phyloP scores from a whole-genome alignment of 495 filamentous ascomycete species.

The Tuber aestivum region DNA sequence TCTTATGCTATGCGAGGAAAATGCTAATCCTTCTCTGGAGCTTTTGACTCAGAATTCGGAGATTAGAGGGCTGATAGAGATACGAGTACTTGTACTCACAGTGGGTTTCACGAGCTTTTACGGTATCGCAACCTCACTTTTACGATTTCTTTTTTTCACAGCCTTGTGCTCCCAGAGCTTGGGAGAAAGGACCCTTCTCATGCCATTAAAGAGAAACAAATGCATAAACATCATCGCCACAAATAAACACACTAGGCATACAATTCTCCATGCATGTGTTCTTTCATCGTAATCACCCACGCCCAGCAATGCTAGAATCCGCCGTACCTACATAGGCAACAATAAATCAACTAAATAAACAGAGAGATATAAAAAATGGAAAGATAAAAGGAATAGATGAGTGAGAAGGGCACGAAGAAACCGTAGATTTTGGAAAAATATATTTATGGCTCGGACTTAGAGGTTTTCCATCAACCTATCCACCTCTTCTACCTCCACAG shows the following conservation, averaged over 20 bases:
- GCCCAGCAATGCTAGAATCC: constrained; percentile 25
- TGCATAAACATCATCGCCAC: neutral
- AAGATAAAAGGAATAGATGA: constrained; percentile 6
- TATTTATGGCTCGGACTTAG: constrained; percentile 15
- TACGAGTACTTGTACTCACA: too few species aligned
- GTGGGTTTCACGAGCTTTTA: too few species aligned
- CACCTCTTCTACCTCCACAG: constrained; percentile 45
- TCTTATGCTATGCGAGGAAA: too few species aligned
- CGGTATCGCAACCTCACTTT: neutral
- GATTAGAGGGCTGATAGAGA: too few species aligned
- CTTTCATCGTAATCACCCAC: constrained; percentile 27
- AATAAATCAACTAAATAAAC: constrained; percentile 3
- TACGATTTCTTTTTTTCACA: neutral
- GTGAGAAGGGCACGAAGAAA: neutral
- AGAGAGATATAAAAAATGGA: constrained; percentile 5
- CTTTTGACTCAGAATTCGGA: too few species aligned
- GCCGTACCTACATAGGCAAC: constrained; percentile 14
- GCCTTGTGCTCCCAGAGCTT: constrained; percentile 13
- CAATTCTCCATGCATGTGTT: constrained; percentile 17
- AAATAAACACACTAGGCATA: constrained; percentile 14
- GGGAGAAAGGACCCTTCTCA: constrained; percentile 6
- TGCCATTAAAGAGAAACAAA: constrained; percentile 18
- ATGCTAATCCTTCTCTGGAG: too few species aligned
- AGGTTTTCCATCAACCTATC: constrained; percentile 42
- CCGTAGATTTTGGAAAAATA: constrained; percentile 15